These are phyloP conservation scores for Buddleja alternifolia DNA, from an alignment of 257 asterid genomes.

Conservation along the genomic window DNA sequence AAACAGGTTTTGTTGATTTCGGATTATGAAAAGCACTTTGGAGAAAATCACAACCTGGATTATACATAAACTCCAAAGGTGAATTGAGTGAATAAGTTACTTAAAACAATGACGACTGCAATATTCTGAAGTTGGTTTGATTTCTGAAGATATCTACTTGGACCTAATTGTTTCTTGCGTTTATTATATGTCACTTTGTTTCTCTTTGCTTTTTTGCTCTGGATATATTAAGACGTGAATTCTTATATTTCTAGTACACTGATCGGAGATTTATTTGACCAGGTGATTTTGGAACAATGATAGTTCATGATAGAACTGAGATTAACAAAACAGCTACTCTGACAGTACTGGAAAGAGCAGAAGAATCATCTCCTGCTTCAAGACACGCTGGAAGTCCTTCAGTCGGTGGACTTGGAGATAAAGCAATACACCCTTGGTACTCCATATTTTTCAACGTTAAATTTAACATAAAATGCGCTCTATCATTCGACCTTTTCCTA, in stretches of 20 bases:
- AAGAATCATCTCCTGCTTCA: conserved; percentile 48
- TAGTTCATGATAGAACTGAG: conserved; percentile 65
- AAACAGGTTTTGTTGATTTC: not conserved
- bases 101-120: not conserved
- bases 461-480: not conserved
- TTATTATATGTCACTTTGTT: not conserved
- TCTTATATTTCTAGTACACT: conserved; percentile 20
- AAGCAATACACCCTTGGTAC: conserved; percentile 60
- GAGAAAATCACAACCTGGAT: conserved; percentile 2
- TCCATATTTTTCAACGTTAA: conserved; percentile 2
- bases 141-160: not conserved
- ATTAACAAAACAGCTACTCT: conserved; percentile 42
- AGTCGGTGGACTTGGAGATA: conserved; percentile 45
- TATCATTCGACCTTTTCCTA: not conserved
- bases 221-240: not conserved
- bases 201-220: not conserved
- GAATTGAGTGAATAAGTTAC: not conserved
- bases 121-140: not conserved
- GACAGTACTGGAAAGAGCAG: conserved; percentile 39
- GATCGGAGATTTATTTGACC: conserved; percentile 30
- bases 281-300: conserved; percentile 92
- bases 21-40: conserved; percentile 8
- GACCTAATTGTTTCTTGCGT: not conserved
- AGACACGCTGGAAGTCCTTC: conserved; percentile 49
- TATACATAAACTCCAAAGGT: not conserved